Conservation (phyloP, 23 red algal genomes). For the Agarophyton chilense region DNA sequence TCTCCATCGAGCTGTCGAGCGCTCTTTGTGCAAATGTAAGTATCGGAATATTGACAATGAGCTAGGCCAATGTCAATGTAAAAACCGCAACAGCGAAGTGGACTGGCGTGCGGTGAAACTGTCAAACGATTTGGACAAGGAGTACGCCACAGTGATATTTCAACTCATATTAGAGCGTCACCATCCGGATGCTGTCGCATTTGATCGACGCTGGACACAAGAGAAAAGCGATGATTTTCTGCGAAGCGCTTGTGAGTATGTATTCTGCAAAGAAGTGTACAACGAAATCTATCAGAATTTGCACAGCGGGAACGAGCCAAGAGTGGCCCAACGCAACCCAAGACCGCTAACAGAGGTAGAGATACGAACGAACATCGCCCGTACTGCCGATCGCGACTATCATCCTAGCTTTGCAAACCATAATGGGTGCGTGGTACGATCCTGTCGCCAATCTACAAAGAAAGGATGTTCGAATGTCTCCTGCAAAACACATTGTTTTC, state of each 20-base stretch:
- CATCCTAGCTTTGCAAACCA: conserved; percentile 43
- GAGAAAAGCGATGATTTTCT: conserved; percentile 9
- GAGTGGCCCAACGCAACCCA: background rate
- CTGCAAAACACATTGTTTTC: conserved; percentile 30
- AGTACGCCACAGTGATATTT: conserved; percentile 35
- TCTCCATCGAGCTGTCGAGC: conserved; percentile 22
- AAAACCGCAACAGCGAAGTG: background rate
- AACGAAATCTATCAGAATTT: conserved; percentile 41
- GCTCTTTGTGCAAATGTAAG: conserved; percentile 11
- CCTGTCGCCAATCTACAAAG: conserved; percentile 33
- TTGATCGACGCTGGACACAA: conserved; percentile 9
- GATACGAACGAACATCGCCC: conserved; percentile 19
- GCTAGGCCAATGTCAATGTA: background rate
- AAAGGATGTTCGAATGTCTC: conserved; percentile 24
- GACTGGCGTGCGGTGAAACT: background rate
- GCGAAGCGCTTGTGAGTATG: conserved; percentile 20
- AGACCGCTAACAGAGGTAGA: conserved; percentile 17
- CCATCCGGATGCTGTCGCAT: background rate
- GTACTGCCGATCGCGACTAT: conserved; percentile 22
- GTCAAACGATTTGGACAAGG: conserved; percentile 44
- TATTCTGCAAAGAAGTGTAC: conserved; percentile 55
- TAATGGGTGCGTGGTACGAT: conserved; percentile 26
- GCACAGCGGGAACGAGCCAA: conserved; percentile 4
- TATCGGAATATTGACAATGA: background rate
- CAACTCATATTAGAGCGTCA: conserved; percentile 5